These are phyloP conservation scores for Phaffia australis DNA, from an alignment of 768 basidiomycete genomes.

Conservation along the genomic window DNA sequence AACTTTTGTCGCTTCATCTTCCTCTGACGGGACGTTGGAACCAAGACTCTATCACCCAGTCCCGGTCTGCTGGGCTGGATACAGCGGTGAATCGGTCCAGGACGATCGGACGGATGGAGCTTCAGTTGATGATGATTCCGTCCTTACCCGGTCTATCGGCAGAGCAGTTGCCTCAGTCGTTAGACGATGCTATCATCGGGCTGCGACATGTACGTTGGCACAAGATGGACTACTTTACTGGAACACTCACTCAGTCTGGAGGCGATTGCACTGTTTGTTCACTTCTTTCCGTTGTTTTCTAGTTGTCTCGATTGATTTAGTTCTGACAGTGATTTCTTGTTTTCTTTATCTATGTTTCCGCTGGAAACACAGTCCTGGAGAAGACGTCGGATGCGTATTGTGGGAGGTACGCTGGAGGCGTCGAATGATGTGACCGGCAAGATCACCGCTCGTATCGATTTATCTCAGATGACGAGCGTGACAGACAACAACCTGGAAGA, in stretches of 20 bases:
- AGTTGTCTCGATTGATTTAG: too few relatives aligned
- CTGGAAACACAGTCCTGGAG: constrained; percentile 28
- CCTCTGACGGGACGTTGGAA: constrained; percentile 58
- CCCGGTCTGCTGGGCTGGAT: neutral
- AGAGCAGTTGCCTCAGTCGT: constrained; percentile 72
- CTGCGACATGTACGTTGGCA: constrained; percentile 86
- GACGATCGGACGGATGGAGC: constrained; percentile 65
- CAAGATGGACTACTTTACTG: constrained; percentile 84
- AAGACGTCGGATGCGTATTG: constrained; percentile 25
- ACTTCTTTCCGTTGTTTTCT: neutral
- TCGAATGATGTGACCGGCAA: constrained; percentile 20
- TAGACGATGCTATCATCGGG: constrained; percentile 84
- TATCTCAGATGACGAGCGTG: constrained; percentile 27
- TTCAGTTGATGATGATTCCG: constrained; percentile 84
- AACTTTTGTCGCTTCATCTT: constrained; percentile 45
- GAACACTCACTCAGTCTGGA: constrained; percentile 80
- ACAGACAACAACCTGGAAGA: constrained; percentile 42
- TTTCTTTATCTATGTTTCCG: neutral
- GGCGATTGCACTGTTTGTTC: constrained; percentile 79
- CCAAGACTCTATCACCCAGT: constrained; percentile 14
- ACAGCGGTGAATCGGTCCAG: constrained; percentile 44
- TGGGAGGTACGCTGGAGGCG: constrained; percentile 24
- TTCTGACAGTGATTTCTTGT: too few relatives aligned
- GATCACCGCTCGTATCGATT: constrained; percentile 29
- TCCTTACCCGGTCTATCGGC: constrained; percentile 70